Conservation (phyloP, 306 rosid genomes). For the Cicer arietinum region DNA sequence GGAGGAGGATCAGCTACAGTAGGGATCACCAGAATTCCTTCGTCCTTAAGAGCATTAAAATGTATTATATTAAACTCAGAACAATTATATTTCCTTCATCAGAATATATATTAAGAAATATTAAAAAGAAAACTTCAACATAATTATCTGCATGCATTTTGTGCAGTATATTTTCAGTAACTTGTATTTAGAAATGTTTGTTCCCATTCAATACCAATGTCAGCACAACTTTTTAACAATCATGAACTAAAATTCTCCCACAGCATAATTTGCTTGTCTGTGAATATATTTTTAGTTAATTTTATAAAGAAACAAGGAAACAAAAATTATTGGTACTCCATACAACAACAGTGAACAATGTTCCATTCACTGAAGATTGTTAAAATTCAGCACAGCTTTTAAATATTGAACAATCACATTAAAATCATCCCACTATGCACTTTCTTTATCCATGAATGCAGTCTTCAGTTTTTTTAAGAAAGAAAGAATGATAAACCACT, state of each 20-base stretch:
- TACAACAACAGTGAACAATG: slow-evolving; percentile 19
- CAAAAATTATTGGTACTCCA: slow-evolving; percentile 2
- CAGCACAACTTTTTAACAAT: slow-evolving; percentile 27
- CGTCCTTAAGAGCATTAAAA: slow-evolving; percentile 64
- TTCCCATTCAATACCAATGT: slow-evolving; percentile 16
- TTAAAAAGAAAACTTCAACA: not conserved
- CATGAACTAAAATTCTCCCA: slow-evolving; percentile 19
- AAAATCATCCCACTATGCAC: slow-evolving; percentile 5
- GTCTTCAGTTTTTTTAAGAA: not conserved
- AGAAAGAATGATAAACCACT: not conserved
- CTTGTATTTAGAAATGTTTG: slow-evolving; percentile 7
- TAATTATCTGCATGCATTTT: not conserved
- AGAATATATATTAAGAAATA: not conserved
- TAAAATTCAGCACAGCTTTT: slow-evolving; percentile 10
- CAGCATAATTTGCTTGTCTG: not conserved
- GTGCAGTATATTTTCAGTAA: slow-evolving; percentile 6
- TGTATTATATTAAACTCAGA: slow-evolving; percentile 30
- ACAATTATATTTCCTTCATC: slow-evolving; percentile 1
- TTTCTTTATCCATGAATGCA: not conserved
- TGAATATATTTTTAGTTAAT: not conserved
- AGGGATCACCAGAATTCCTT: slow-evolving; percentile 92
- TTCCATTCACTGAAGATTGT: slow-evolving; percentile 1
- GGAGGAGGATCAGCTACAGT: slow-evolving; percentile 92
- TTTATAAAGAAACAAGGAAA: not conserved
- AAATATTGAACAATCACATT: slow-evolving; percentile 14